Base-by-base conservation (phyloP, 257 asterid genomes). In the Nicotiana tabacum region DNA sequence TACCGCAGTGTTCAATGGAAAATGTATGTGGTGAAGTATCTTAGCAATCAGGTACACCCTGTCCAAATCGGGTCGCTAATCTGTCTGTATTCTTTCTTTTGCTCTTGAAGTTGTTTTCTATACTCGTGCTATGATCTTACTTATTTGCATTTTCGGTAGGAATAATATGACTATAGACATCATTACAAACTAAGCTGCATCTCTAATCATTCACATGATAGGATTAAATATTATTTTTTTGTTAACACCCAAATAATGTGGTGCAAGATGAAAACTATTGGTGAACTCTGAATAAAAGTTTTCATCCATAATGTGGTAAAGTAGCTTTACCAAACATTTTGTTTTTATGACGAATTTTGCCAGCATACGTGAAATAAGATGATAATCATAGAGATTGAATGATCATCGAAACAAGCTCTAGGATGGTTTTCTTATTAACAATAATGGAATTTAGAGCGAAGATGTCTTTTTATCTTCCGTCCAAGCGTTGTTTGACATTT, bases 401-500 rank as follows among this genome's bases (percentile, higher is more conserved):
- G 15, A 12, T 8, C 80, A 15, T 76, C 9, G 4, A 51, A 53
- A 51, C 43, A 4, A 76, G 80, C 46, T 51, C 27, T 76, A 12
- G 65, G 64, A 29, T 76, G 43, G 5, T 51, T 29, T 74, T 27
- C 62, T 48, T 76, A 32, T 27, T 48, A 51, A 72, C 9, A 51
- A 76, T 51, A 51, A 29, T 15, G 29, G 64, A 76, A 51, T 27
- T 76, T 29, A 51, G 64, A 76, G 43, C 16, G 9, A 51, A 48
- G 64, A 15, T 12, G 27, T 21, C 64, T 51, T 76, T 27, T 76
- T 27, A 51, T 27, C 29, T 51, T 76, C 80, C 9, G 2, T 51
- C 48, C 46, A 80, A 69, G 53, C 35, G 35, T 53, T 3, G 24
- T 72, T 69, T 48, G 57, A 88, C 58, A 82, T 87, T 17, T 21